These are phyloP conservation scores for Echinochloa phyllopogon DNA, from an alignment of 176 grass and related monocot species.

Conservation along the genomic window DNA sequence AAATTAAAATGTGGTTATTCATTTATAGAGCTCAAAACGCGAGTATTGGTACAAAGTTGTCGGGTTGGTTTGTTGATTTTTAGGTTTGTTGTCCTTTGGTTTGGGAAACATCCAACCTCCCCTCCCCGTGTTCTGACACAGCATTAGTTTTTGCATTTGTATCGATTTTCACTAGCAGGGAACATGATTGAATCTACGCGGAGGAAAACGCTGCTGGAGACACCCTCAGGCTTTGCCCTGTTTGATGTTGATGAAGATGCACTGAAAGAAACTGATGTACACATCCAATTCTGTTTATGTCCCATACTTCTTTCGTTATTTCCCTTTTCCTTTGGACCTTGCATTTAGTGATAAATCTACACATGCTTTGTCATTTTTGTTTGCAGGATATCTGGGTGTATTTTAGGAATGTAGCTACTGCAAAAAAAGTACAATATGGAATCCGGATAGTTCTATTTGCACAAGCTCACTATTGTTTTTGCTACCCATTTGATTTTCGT, in stretches of 20 bases:
- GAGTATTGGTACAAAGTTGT: too few relatives aligned
- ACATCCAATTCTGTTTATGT: background rate
- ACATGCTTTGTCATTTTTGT: background rate
- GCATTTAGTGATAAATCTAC: background rate
- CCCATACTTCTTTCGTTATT: background rate
- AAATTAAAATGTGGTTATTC: too few relatives aligned
- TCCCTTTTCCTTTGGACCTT: background rate
- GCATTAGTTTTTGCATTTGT: background rate
- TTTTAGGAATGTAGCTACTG: background rate
- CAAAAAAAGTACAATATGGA: background rate
- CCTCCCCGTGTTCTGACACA: too few relatives aligned
- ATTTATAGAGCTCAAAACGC: too few relatives aligned
- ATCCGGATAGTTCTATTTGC: background rate
- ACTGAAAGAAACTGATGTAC: background rate
- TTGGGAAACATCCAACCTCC: too few relatives aligned
- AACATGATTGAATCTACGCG: background rate
- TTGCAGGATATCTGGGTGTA: slow-evolving; percentile 3
- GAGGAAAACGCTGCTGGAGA: background rate
- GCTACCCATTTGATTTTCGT: background rate
- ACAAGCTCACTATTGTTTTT: background rate
- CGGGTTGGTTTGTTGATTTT: too few relatives aligned
- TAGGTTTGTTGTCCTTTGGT: too few relatives aligned
- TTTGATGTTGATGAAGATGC: background rate
- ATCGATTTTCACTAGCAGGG: background rate
- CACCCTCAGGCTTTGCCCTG: background rate